These are phyloP conservation scores for Hortiboletus rubellus DNA, from an alignment of 1,284 basidiomycete species.

Conservation along the genomic window DNA sequence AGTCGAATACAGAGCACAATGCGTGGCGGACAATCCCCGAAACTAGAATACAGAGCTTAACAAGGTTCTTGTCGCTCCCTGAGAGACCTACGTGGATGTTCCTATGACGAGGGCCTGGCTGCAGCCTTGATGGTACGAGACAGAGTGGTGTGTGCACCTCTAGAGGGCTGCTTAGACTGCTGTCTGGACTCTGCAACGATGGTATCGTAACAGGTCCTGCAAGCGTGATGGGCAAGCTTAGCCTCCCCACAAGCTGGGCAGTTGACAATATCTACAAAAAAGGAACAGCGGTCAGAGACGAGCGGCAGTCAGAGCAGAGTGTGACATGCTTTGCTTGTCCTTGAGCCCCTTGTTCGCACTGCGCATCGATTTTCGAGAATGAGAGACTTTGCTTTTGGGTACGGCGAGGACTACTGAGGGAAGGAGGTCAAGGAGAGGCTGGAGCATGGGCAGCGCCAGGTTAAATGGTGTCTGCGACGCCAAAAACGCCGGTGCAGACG, in stretches of 20 bases:
- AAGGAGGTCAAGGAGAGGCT: slow-evolving; percentile 76
- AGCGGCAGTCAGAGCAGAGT: neutral
- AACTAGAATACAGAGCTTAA: slow-evolving; percentile 5
- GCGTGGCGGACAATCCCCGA: neutral
- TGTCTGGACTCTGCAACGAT: slow-evolving; percentile 55
- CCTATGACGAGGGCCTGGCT: slow-evolving; percentile 3
- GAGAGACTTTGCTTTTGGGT: slow-evolving; percentile 93
- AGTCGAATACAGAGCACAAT: neutral
- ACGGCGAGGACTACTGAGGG: slow-evolving; percentile 90
- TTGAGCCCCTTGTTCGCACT: slow-evolving; percentile 93
- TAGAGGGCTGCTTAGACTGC: slow-evolving; percentile 3
- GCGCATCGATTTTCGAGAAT: slow-evolving; percentile 94
- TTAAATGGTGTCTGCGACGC: slow-evolving; percentile 35
- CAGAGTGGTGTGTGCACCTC: neutral
- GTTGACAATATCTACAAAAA: slow-evolving; percentile 75
- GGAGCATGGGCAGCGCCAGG: slow-evolving; percentile 53
- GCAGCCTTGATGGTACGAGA: slow-evolving; percentile 4
- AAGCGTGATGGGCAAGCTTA: slow-evolving; percentile 90
- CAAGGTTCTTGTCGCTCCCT: neutral
- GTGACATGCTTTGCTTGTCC: slow-evolving; percentile 82
- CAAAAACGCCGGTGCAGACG: slow-evolving; percentile 34
- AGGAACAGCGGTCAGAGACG: slow-evolving; percentile 13
- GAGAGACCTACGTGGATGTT: slow-evolving; percentile 3
- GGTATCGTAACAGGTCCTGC: slow-evolving; percentile 80
- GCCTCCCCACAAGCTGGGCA: slow-evolving; percentile 90